Conservation (phyloP, 169 alveolate genomes). For the Cryptosporidium canis region DNA sequence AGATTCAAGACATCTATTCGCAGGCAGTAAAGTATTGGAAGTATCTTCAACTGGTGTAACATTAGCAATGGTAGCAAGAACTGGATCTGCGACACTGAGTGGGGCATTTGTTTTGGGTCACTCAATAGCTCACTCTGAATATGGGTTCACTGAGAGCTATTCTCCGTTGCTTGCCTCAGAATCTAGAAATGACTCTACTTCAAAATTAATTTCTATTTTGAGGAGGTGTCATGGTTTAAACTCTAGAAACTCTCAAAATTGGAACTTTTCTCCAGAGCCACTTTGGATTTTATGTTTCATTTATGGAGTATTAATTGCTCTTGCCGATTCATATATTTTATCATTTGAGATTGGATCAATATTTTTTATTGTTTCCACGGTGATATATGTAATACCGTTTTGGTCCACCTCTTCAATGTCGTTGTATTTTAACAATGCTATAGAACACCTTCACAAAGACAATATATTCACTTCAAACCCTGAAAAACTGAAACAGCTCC, state of each 20-base stretch:
- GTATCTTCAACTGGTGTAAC: slow-evolving; percentile 4
- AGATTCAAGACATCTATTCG: slow-evolving; percentile 8
- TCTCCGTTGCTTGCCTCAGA: not conserved
- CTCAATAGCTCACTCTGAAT: not conserved
- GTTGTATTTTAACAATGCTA: not conserved
- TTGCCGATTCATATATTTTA: slow-evolving; percentile 6
- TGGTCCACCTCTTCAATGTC: slow-evolving; percentile 62
- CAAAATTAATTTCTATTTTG: not conserved
- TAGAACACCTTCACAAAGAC: not conserved
- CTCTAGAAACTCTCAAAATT: not conserved
- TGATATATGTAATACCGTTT: slow-evolving; percentile 35
- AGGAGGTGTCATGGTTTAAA: not conserved
- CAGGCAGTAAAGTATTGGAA: slow-evolving; percentile 42
- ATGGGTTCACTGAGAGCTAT: not conserved
- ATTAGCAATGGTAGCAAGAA: slow-evolving; percentile 33
- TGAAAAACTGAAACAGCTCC: not conserved
- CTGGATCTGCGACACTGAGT: slow-evolving; percentile 32
- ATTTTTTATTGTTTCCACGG: slow-evolving; percentile 43
- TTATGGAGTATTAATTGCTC: slow-evolving; percentile 28
- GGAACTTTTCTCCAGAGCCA: slow-evolving; percentile 39
- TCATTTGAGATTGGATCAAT: slow-evolving; percentile 44
- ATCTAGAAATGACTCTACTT: not conserved
- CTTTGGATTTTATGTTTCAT: slow-evolving; percentile 47
- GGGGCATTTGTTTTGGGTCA: not conserved
- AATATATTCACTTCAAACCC: slow-evolving; percentile 30